Evolutionary conservation across 2,329 filamentous ascomycete species (phyloP).

Genomic region (Botrytis fragariae): DNA sequence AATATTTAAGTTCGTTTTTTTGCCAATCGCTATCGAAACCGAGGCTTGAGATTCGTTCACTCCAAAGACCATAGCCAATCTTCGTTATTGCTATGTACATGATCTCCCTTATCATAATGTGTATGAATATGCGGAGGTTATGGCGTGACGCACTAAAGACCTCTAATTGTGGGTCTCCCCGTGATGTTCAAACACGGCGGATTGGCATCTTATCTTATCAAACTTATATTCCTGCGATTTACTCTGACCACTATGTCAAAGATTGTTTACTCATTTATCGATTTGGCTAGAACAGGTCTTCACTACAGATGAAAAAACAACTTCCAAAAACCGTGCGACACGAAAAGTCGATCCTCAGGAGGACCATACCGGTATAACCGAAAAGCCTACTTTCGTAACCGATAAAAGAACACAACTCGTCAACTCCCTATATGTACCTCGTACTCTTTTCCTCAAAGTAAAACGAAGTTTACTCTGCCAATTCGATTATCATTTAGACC

Average conservation of each 20-base stretch:
- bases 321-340: not conserved
- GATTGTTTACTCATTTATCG: not conserved
- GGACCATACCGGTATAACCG: not conserved
- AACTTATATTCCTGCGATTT: not conserved
- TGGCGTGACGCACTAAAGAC: conserved; percentile 12
- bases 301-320: no score
- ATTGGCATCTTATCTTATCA: not conserved
- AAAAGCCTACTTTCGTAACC: not conserved
- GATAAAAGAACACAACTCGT: not conserved
- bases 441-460: not conserved
- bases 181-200: not conserved
- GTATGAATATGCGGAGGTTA: conserved; percentile 15
- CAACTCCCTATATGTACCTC: not conserved
- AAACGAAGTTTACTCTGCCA: not conserved
- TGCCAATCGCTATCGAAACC: not conserved
- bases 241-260: not conserved
- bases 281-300: not conserved
- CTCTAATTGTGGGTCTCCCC: conserved; percentile 3
- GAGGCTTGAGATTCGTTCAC: not conserved
- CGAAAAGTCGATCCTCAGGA: not conserved
- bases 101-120: conserved; percentile 7
- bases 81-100: not conserved
- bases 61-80: not conserved
- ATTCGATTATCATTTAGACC: not conserved
- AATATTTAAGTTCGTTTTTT: not conserved